Evolutionary conservation across 371 early-diverging fungal species (phyloP).

Genomic region (Scutellospora calospora): DNA sequence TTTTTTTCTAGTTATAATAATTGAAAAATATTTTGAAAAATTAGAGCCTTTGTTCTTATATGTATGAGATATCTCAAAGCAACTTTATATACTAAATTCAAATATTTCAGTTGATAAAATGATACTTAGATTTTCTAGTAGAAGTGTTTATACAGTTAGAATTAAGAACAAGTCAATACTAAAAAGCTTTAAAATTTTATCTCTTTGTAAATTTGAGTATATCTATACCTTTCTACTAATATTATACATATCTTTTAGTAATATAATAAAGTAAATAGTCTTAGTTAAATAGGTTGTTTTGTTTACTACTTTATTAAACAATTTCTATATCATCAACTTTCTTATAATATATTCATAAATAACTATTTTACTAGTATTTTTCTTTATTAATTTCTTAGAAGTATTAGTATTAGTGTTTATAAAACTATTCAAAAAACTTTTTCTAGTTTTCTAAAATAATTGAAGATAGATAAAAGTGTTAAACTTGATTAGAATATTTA

Average conservation of each 20-base stretch:
- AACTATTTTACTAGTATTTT: conserved; percentile 45
- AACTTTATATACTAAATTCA: conserved; percentile 38
- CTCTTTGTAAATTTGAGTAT: conserved; percentile 45
- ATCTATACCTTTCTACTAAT: conserved; percentile 45
- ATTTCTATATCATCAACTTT: background rate
- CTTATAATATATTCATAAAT: conserved; percentile 46
- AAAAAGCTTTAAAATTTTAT: conserved; percentile 47
- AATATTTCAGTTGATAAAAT: conserved; percentile 44
- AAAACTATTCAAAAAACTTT: no score
- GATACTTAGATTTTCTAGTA: conserved; percentile 46
- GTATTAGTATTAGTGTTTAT: conserved; percentile 41
- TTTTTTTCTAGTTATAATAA: background rate
- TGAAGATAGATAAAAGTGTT: no score
- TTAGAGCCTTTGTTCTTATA: conserved; percentile 16
- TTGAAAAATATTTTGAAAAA: conserved; percentile 4
- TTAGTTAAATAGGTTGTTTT: background rate
- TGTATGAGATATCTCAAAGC: conserved; percentile 22
- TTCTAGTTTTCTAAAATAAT: no score
- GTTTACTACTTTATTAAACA: conserved; percentile 42
- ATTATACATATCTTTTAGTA: background rate
- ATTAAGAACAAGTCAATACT: conserved; percentile 27
- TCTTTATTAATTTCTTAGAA: conserved; percentile 36
- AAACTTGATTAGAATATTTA: no score
- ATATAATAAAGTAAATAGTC: background rate
- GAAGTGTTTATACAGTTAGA: no score